A percentile compares a stretch with the other conserved stretches of the same genome.
These are phyloP conservation scores for Melaleuca alternifolia DNA, from an alignment of 345 rosid species.

Conservation along the genomic window DNA sequence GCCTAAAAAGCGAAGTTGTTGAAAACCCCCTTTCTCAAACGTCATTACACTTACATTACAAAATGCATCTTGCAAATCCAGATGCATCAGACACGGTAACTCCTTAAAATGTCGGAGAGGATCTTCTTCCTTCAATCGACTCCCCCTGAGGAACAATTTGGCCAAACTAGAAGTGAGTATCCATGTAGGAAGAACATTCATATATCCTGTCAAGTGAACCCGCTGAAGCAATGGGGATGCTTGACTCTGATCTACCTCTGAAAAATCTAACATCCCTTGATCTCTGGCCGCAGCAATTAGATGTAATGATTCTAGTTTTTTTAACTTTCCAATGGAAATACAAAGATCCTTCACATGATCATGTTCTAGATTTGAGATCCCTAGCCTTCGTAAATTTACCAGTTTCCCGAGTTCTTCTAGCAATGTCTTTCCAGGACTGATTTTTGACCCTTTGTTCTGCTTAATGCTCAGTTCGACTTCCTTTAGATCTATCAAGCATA, in stretches of 20 bases:
- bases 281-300: background rate
- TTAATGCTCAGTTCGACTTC: no score
- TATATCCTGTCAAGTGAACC: background rate
- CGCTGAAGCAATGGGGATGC: fast-evolving
- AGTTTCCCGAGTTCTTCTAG: background rate
- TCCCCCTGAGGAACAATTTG: background rate
- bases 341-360: background rate
- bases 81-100: background rate
- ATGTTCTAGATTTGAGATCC: background rate
- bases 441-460: no score
- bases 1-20: background rate
- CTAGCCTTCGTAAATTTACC: background rate
- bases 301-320: background rate
- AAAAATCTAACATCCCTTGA: background rate
- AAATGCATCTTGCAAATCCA: background rate
- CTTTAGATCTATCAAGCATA: background rate
- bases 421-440: no score
- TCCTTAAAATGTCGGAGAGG: background rate
- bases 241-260: background rate
- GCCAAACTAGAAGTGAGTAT: background rate
- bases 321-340: fast-evolving
- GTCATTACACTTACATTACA: fast-evolving
- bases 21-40: background rate
- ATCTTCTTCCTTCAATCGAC: background rate
- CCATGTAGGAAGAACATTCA: background rate